Conservation (phyloP, 371 early-diverging fungal genomes). For the Syncephalastrum racemosum region DNA sequence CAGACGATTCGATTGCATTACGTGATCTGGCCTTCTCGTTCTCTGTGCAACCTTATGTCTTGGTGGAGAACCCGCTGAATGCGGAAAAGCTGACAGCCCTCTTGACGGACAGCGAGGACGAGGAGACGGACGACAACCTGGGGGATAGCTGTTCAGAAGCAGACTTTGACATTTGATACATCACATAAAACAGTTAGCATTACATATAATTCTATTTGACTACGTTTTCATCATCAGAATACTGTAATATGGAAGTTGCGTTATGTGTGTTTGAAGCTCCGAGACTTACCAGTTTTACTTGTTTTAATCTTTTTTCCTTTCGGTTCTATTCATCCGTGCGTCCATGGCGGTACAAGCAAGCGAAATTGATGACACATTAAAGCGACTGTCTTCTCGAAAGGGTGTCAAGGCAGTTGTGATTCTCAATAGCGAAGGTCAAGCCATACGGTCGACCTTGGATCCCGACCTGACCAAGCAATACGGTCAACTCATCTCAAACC, state of each 20-base stretch:
- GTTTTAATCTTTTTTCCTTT: no score
- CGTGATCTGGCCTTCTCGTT: constrained; percentile 71
- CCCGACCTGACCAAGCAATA: constrained; percentile 78
- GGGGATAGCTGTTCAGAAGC: constrained; percentile 29
- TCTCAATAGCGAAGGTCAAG: constrained; percentile 76
- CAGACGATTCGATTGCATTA: constrained; percentile 14
- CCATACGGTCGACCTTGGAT: constrained; percentile 88
- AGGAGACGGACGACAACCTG: constrained; percentile 39
- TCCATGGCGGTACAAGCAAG: constrained; percentile 23
- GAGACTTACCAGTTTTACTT: no score
- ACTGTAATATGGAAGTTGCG: no score
- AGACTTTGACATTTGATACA: constrained; percentile 23
- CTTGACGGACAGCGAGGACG: constrained; percentile 57
- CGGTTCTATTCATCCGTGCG: no score
- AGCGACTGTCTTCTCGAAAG: constrained; percentile 81
- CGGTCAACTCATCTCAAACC: constrained; percentile 37
- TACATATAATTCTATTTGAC: neutral
- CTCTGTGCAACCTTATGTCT: constrained; percentile 62
- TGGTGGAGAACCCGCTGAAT: constrained; percentile 69
- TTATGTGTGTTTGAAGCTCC: no score
- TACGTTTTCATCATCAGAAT: no score
- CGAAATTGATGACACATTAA: constrained; percentile 92
- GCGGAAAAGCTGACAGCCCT: constrained; percentile 66
- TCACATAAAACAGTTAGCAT: neutral
- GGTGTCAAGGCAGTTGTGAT: constrained; percentile 81